Evolutionary conservation across 805 yeast genomes (phyloP).

Genomic region (Kazachstania viticola): DNA sequence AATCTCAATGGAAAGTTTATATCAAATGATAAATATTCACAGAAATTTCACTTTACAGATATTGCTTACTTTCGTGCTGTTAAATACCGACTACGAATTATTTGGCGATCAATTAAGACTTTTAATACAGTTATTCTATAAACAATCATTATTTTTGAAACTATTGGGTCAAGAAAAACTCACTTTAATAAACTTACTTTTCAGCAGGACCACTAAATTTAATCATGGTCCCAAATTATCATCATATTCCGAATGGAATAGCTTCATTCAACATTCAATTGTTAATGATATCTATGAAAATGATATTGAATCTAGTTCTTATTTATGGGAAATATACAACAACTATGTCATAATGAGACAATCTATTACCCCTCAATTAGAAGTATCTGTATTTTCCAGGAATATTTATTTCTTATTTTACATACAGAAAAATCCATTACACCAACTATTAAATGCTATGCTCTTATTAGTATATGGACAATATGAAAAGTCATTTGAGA

Average conservation of each 20-base stretch:
- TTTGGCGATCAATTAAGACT: constrained; percentile 13
- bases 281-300: constrained; percentile 8
- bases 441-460: constrained; percentile 22
- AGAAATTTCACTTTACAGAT: constrained; percentile 25
- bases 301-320: constrained; percentile 9
- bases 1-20: constrained; percentile 18
- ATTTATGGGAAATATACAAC: constrained; percentile 12
- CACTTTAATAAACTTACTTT: constrained; percentile 11
- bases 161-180: constrained; percentile 17
- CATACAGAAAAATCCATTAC: constrained; percentile 10
- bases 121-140: constrained; percentile 18
- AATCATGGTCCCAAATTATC: constrained; percentile 17
- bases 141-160: constrained; percentile 15
- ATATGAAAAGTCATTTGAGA: constrained; percentile 18
- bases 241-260: constrained; percentile 16
- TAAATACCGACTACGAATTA: constrained; percentile 28
- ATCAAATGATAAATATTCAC: constrained; percentile 22
- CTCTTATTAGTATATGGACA: constrained; percentile 15
- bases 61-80: constrained; percentile 26
- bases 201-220: constrained; percentile 13
- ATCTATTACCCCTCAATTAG: constrained; percentile 1
- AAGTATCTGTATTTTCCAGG: constrained; percentile 6
- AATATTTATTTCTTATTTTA: constrained; percentile 14
- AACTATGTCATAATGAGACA: constrained; percentile 8
- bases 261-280: constrained; percentile 8